Evolutionary conservation across 2,329 filamentous ascomycete species (phyloP), one percentile per base, ranked within the genome.

Genomic region (Cucurbitaria berberidis): DNA sequence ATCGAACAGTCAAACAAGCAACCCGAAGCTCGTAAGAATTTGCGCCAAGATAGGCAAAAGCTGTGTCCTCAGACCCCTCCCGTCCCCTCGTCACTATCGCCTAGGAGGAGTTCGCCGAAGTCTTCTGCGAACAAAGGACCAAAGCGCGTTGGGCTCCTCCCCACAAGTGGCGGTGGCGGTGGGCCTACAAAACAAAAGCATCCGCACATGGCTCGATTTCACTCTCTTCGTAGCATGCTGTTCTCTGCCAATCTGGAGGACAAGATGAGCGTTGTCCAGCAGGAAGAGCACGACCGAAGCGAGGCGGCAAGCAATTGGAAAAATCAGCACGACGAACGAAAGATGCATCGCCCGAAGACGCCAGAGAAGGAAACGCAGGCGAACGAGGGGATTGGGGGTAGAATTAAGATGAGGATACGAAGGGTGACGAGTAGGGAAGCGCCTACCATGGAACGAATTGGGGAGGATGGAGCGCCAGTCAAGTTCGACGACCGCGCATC

Each of bases 211-310:
- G 55, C 64, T 18, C 65, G 72, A 7, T 74, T 74, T 42, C 69
- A 72, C 42, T 73, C 70, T 5, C 57, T 74, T 34, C 60, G 72
- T 18, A 72, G 68, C 27, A 69, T 71, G 41, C 45, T 74, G 18
- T 74, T 74, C 41, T 61, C 62, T 3, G 61, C 63, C 8, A 60
- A 63, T n/a, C 68, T 74, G 19, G 65, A 73, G 41, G 59, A 66
- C 34, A 64, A 62, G n/a, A 64, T 71, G 39, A 53, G 62, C 27
- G 59, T 58, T 38, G 54, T 45, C 7, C 48, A 52, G 11, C 45
- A 62, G 15, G 69, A 67, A 44, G 62, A 64, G 16, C 41, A 52
- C 11, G 49, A 60, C 16, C 51, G 62, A 13, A 64, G 65, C 27
- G 48, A 65, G 19, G 53, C 57, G 1, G 64, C 53, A 3, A 45